Percentiles rank a stretch among this genome's conserved stretches.
Evolutionary conservation across 225 moss, liverwort and hornwort species (phyloP).

Genomic region (Sphagnum contortum): DNA sequence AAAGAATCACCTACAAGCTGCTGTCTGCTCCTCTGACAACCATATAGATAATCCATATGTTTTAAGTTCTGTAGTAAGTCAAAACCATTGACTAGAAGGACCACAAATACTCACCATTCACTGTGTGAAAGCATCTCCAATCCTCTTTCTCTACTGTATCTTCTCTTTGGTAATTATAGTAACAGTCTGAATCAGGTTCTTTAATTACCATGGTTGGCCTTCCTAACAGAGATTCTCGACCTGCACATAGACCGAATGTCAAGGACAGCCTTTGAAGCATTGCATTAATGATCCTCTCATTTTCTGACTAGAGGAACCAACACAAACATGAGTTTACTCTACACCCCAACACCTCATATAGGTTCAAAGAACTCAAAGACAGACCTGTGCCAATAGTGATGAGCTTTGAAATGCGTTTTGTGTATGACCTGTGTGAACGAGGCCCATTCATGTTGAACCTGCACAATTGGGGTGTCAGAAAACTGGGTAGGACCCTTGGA

Average conservation of each 20-base stretch:
- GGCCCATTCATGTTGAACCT: conserved; percentile 71
- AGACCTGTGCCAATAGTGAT: conserved; percentile 70
- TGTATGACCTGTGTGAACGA: conserved; percentile 32
- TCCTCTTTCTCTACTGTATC: conserved; percentile 64
- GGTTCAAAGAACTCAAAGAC: background rate
- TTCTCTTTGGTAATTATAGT: conserved; percentile 39
- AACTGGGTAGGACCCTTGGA: background rate
- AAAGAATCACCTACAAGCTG: too few species aligned
- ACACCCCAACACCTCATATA: too few species aligned
- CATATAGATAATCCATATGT: too few species aligned
- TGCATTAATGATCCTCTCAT: too few species aligned
- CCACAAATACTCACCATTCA: conserved; percentile 34
- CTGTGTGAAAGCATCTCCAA: conserved; percentile 59
- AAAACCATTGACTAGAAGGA: too few species aligned
- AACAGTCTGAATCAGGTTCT: conserved; percentile 44
- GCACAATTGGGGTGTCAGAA: background rate
- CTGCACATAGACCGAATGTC: conserved; percentile 19
- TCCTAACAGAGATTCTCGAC: conserved; percentile 50
- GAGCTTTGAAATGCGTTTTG: conserved; percentile 47
- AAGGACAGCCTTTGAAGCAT: too few species aligned
- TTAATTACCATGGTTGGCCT: conserved; percentile 33
- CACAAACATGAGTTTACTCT: too few species aligned
- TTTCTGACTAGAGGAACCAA: too few species aligned
- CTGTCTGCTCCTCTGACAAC: too few species aligned
- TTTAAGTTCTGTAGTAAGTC: too few species aligned